Percentiles rank a stretch among this genome's conserved stretches.
These are phyloP conservation scores for Pezicula neosporulosa DNA, from an alignment of 2,329 filamentous ascomycete genomes.

Conservation along the genomic window DNA sequence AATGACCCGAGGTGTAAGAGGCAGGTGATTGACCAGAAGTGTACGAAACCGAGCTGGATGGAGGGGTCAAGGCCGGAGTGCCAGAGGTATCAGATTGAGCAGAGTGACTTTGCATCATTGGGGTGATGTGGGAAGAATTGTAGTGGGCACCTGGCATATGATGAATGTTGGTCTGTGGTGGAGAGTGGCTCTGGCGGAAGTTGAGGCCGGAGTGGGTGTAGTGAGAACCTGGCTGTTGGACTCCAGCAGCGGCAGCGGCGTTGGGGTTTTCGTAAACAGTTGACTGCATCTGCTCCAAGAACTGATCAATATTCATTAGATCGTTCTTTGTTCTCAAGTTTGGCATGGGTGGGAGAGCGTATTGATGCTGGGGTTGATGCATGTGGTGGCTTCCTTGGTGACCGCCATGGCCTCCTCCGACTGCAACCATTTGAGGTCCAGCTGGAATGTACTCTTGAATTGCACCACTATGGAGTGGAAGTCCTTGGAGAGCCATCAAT, in stretches of 20 bases:
- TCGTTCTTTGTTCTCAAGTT: slow-evolving; percentile 92
- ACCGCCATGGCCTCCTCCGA: slow-evolving; percentile 41
- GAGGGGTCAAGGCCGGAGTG: slow-evolving; percentile 74
- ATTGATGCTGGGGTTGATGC: slow-evolving; percentile 69
- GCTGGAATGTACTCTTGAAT: slow-evolving; percentile 53
- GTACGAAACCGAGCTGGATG: slow-evolving; percentile 73
- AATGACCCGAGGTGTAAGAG: slow-evolving; percentile 43
- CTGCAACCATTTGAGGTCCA: slow-evolving; percentile 50
- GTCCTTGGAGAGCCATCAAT: slow-evolving; percentile 75
- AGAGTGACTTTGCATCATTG: slow-evolving; percentile 59
- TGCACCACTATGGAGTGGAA: slow-evolving; percentile 54
- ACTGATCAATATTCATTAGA: slow-evolving; percentile 87
- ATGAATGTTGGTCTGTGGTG: slow-evolving; percentile 33
- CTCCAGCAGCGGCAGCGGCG: slow-evolving; percentile 72
- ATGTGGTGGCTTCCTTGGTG: slow-evolving; percentile 44
- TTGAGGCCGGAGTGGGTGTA: slow-evolving; percentile 53
- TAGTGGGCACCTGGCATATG: slow-evolving; percentile 20
- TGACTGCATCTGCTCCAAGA: slow-evolving; percentile 92
- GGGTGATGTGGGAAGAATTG: slow-evolving; percentile 43
- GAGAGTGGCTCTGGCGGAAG: slow-evolving; percentile 55
- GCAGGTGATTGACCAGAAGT: slow-evolving; percentile 73
- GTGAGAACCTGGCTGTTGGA: slow-evolving; percentile 71
- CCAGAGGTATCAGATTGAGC: slow-evolving; percentile 47
- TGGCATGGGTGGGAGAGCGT: slow-evolving; percentile 83
- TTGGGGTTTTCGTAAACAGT: slow-evolving; percentile 93